Percentiles rank a stretch among this genome's conserved stretches.
phyloP scores from a whole-genome alignment of 164 flowering plant genomes.

The Liriodendron chinense region DNA sequence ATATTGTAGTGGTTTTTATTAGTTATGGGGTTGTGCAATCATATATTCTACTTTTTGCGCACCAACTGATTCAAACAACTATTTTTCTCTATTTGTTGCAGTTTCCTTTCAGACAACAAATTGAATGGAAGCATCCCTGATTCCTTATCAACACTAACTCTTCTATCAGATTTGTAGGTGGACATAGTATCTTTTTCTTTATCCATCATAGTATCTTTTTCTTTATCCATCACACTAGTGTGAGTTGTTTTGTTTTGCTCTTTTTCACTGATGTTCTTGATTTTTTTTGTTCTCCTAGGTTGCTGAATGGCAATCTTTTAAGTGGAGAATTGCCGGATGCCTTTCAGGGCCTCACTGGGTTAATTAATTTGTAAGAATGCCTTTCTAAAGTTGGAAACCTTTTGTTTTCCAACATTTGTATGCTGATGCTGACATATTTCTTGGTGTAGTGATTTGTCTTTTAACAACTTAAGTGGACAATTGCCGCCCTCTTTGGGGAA shows the following conservation, averaged over 20 bases:
- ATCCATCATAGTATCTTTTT: not conserved
- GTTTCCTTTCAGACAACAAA: conserved; percentile 89
- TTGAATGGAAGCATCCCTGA: conserved; percentile 84
- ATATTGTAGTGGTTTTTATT: not conserved
- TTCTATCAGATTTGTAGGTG: conserved; percentile 61
- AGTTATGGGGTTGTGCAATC: not conserved
- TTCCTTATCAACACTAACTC: conserved; percentile 49
- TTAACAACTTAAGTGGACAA: conserved; percentile 72
- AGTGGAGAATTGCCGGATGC: conserved; percentile 75
- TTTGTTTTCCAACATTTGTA: not conserved
- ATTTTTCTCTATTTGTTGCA: conserved; percentile 21
- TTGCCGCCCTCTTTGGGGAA: conserved; percentile 61
- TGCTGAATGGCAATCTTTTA: conserved; percentile 59
- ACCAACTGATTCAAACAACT: not conserved
- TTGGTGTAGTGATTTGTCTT: conserved; percentile 68
- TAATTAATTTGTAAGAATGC: conserved; percentile 65
- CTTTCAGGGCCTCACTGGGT: conserved; percentile 43
- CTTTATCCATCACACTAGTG: not conserved
- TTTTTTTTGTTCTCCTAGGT: conserved; percentile 38
- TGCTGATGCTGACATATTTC: conserved; percentile 5
- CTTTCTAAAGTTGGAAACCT: not conserved
- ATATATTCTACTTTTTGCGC: not conserved
- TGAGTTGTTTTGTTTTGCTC: not conserved
- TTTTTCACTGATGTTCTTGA: not conserved
- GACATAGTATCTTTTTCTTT: not conserved